These are phyloP conservation scores for Penicillium sp. DNA, from an alignment of 2,329 filamentous ascomycete genomes.

Conservation along the genomic window DNA sequence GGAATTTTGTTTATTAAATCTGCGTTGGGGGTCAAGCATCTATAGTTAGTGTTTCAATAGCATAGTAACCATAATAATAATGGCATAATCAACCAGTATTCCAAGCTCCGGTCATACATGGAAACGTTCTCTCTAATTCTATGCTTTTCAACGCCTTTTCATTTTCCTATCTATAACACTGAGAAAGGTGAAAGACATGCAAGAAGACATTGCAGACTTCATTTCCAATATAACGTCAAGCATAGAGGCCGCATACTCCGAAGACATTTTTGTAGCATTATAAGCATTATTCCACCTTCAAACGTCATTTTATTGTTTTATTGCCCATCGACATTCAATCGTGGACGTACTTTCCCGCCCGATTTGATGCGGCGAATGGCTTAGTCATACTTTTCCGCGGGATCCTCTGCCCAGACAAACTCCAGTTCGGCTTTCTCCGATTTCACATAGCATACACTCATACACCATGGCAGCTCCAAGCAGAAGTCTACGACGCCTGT, in stretches of 20 bases:
- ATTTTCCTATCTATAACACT: background rate
- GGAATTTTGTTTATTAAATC: slow-evolving; percentile 7
- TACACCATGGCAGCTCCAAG: slow-evolving; percentile 37
- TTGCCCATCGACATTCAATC: background rate
- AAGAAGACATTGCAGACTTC: background rate
- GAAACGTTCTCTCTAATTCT: background rate
- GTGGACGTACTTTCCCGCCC: slow-evolving; percentile 7
- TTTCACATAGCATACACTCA: slow-evolving; percentile 11
- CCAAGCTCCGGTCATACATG: background rate
- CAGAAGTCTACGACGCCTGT: slow-evolving; percentile 34
- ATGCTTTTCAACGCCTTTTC: background rate
- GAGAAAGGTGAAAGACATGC: background rate
- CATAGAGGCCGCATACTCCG: too few species aligned
- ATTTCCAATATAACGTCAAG: too few species aligned
- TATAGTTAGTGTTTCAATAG: slow-evolving; percentile 20
- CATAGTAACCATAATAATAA: slow-evolving; percentile 25
- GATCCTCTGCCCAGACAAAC: slow-evolving; percentile 4
- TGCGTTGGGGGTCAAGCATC: slow-evolving; percentile 4
- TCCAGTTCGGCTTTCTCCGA: slow-evolving; percentile 9
- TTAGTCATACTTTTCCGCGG: slow-evolving; percentile 12
- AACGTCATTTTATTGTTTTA: background rate
- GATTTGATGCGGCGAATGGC: background rate
- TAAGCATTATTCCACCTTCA: background rate
- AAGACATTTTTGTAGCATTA: background rate
- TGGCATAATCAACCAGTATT: slow-evolving; percentile 7